Base-by-base conservation (phyloP, 2,329 filamentous ascomycete species). In the Calonectria crousiana region DNA sequence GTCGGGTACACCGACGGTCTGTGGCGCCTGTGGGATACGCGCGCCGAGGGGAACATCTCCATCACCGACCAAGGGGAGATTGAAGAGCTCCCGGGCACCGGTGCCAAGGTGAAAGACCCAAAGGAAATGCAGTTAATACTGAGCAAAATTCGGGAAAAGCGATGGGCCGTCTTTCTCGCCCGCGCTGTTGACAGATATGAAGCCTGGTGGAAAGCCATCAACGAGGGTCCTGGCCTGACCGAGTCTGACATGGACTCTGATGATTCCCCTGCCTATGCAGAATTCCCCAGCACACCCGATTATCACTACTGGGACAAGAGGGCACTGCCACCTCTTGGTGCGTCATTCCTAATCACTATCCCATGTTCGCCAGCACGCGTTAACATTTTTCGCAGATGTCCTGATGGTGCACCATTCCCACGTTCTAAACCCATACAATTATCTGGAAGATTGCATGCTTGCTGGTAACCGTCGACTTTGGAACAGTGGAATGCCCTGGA, bases 341-440 rank as follows among this genome's bases (percentile, higher is more conserved):
- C 36, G 76, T 49, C 3, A 47, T 18, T 14, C 5, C 6, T 10
- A 20, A 26, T 6, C 14, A 13, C 14, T 11, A 28, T 14, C 26
- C 9, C 18, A 1, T 1, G 6, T 16, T 14, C 18, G 6, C 14
- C 23, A 28, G 20, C 13, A 5, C 56, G 9, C 20, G n/a, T 41
- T 62, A 30, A 41, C 56, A 18, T 32, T 16, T 1, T 56, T 2
- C 10, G 44, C 81, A 87, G 93, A 95, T 82, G 89, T 95, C 0
- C 82, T 95, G 16, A 92, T 95, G 91, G 92, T 95, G 0, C 94
- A 92, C 91, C 93, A 95, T 82, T 85, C 92, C 0, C 93, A 93
- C 76, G 91, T 93, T 87, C 87, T 95, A 2, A 95, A 94, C 74
- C 93, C 93, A 0, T 86, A 91, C 86, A 90, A 78, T 81, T 89